phyloP scores from a whole-genome alignment of 2,329 filamentous ascomycete genomes.

The Xylariaceae sp. region DNA sequence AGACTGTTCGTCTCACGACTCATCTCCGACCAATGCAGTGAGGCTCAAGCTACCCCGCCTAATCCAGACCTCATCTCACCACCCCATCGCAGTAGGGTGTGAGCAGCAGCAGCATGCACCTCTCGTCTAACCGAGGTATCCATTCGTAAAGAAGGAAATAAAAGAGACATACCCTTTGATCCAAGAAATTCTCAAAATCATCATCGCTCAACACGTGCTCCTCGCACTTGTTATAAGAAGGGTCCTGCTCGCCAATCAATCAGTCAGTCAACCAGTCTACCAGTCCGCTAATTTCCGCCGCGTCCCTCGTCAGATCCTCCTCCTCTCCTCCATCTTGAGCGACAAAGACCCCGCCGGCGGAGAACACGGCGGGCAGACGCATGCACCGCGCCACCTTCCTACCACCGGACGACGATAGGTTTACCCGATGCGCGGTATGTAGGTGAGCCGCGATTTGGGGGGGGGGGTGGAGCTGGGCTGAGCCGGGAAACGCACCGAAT shows the following conservation, averaged over 20 bases:
- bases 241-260: constrained; percentile 36
- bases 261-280: background rate
- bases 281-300: no score
- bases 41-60: background rate
- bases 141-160: no score
- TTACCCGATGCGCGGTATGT: no score
- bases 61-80: background rate
- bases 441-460: no score
- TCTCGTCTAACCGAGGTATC: no score
- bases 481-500: constrained; percentile 52
- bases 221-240: constrained; percentile 44
- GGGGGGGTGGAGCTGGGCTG: no score
- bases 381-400: no score
- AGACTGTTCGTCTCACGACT: background rate
- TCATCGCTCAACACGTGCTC: constrained; percentile 47
- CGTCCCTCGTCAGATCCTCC: no score
- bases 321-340: background rate
- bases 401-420: no score
- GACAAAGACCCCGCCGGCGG: no score
- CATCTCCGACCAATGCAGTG: background rate
- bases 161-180: constrained; percentile 39
- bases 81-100: background rate
- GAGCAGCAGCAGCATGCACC: no score
- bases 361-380: no score
- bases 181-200: constrained; percentile 56